Evolutionary conservation across 352 stramenopile genomes (phyloP), one percentile per base, ranked within the genome.

Genomic region (Phytophthora pisi): DNA sequence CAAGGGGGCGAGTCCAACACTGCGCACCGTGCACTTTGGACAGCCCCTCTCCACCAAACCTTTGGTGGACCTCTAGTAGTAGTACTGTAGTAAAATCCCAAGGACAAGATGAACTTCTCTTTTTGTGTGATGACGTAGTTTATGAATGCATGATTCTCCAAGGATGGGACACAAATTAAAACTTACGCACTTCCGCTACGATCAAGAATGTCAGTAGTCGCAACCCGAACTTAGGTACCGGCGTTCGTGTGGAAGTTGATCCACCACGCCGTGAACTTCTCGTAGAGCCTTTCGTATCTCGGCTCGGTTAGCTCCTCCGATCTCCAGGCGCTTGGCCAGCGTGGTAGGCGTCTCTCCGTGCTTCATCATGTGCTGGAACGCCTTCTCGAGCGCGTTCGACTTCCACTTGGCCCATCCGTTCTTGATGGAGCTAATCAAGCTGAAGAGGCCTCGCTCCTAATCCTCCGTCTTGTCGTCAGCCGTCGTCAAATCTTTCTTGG

Each of bases 281-380:
- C 43, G 45, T 40, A 61, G 4, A 66, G 23, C n/a, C 34, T 66
- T 4, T 66, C 10, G 30, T 36, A 31, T 36, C 64, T 38, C n/a
- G 6, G 16, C 18, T 70, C 63, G 0, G 49, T 43, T 43, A 13
- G 20, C 23, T 15, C 50, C 38, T 52, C 57, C 64, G 16, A 70
- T 57, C 4, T 56, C 4, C 30, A 70, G 38, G 5, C 56, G 56
- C 24, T 70, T 57, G 6, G 57, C 64, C 24, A 70, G 30, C 9
- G n/a, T 53, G 4, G 50, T 61, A 3, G 64, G 64, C 1, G 16
- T 61, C 47, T 70, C 56, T 53, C 51, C 57, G 2, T 45, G 28
- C 23, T 70, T 61, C 16, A 61, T 24, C 64, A 70, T 61, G 50
- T 60, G 57, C 57, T 66, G 11, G 34, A 66, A 70, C 11, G 51